Percentiles rank a stretch among this genome's conserved stretches.
phyloP scores from a whole-genome alignment of 331 rosid species.

The Malus hybrid region DNA sequence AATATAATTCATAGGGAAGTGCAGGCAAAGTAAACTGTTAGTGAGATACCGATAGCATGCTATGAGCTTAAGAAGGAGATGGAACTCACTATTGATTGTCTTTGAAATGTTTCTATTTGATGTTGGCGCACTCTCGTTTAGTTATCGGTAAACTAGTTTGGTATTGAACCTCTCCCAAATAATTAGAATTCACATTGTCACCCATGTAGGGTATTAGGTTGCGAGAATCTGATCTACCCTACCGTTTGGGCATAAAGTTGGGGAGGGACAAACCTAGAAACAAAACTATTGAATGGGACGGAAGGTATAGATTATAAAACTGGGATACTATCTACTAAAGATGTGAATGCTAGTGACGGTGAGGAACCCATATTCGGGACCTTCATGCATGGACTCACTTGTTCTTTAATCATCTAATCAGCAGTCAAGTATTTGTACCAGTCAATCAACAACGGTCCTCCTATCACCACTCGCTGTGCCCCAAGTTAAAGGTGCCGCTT shows the following conservation, averaged over 20 bases:
- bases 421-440: neutral
- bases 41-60: neutral
- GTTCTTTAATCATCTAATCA: neutral
- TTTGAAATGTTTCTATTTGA: neutral
- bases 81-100: neutral
- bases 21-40: neutral
- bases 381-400: neutral
- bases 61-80: neutral
- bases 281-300: neutral
- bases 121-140: neutral
- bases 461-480: neutral
- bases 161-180: neutral
- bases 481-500: neutral
- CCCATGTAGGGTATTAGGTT: neutral
- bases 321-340: neutral
- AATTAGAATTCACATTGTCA: neutral
- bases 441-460: neutral
- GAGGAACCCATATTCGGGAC: neutral
- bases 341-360: neutral
- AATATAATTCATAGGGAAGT: neutral
- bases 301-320: neutral
- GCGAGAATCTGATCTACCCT: neutral
- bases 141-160: neutral
- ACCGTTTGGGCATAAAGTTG: neutral
- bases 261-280: neutral